These are phyloP conservation scores for Quercus variabilis DNA, from an alignment of 306 rosid species.

Conservation along the genomic window DNA sequence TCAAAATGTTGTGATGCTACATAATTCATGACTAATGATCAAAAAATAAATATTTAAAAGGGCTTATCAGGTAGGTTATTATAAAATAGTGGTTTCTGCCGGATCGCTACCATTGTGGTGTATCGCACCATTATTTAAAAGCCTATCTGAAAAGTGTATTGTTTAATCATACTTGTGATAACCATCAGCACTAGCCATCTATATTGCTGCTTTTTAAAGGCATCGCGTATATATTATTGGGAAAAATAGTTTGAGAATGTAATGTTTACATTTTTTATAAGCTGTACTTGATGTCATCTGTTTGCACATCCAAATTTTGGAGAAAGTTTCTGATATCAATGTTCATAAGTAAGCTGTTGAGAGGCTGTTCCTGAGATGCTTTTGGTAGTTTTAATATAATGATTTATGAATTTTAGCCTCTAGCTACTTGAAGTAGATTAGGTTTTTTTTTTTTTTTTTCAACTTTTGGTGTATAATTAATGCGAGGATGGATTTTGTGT, in stretches of 20 bases:
- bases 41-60: neutral
- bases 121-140: neutral
- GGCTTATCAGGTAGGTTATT: neutral
- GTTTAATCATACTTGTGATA: neutral
- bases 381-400: neutral
- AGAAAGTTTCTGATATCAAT: neutral
- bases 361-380: no score
- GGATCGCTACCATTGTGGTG: neutral
- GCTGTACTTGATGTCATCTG: neutral
- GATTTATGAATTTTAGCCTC: neutral
- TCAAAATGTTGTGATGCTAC: neutral
- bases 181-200: no score
- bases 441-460: neutral
- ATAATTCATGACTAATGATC: neutral
- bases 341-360: neutral
- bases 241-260: neutral
- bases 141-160: neutral
- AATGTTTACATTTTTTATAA: neutral
- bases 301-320: neutral
- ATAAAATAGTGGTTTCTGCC: neutral
- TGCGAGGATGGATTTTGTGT: neutral
- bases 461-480: neutral
- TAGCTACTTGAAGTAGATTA: neutral
- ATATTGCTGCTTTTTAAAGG: neutral
- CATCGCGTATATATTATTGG: neutral